phyloP scores from a whole-genome alignment of 2,329 filamentous ascomycete genomes.

The Penicillium sp. region DNA sequence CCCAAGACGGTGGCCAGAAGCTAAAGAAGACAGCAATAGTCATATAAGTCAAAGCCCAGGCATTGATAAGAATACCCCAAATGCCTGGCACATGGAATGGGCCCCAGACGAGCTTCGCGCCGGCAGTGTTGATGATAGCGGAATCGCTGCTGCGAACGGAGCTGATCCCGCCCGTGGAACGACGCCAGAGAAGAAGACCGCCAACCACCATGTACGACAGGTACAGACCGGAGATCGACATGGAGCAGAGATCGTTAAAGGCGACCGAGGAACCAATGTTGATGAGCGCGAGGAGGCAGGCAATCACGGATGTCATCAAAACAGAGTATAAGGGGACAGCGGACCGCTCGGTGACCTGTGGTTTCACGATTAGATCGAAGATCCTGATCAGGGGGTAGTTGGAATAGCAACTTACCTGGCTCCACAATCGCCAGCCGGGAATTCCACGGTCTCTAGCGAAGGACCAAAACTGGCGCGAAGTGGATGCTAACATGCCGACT shows the following conservation, averaged over 20 bases:
- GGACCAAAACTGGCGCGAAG: slow-evolving; percentile 42
- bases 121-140: slow-evolving; percentile 26
- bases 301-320: slow-evolving; percentile 26
- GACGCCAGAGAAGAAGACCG: slow-evolving; percentile 29
- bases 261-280: slow-evolving; percentile 35
- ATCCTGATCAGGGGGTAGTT: background rate
- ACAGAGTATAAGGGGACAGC: slow-evolving; percentile 31
- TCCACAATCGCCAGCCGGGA: slow-evolving; percentile 31
- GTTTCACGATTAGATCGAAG: background rate
- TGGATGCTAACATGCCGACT: slow-evolving; percentile 45
- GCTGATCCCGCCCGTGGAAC: slow-evolving; percentile 24
- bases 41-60: slow-evolving; percentile 48
- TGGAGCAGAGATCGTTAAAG: slow-evolving; percentile 35
- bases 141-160: slow-evolving; percentile 19
- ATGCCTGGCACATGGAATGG: slow-evolving; percentile 31
- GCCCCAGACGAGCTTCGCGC: slow-evolving; percentile 32
- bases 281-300: slow-evolving; percentile 35
- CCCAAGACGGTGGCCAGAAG: slow-evolving; percentile 47
- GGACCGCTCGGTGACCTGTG: slow-evolving; percentile 24
- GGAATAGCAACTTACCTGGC: slow-evolving; percentile 19
- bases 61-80: slow-evolving; percentile 47
- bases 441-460: slow-evolving; percentile 30
- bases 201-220: slow-evolving; percentile 33
- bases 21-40: slow-evolving; percentile 50
- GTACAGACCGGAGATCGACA: slow-evolving; percentile 36